Conservation (phyloP, 2,329 filamentous ascomycete genomes). For the Aspergillus ochraceoroseus region DNA sequence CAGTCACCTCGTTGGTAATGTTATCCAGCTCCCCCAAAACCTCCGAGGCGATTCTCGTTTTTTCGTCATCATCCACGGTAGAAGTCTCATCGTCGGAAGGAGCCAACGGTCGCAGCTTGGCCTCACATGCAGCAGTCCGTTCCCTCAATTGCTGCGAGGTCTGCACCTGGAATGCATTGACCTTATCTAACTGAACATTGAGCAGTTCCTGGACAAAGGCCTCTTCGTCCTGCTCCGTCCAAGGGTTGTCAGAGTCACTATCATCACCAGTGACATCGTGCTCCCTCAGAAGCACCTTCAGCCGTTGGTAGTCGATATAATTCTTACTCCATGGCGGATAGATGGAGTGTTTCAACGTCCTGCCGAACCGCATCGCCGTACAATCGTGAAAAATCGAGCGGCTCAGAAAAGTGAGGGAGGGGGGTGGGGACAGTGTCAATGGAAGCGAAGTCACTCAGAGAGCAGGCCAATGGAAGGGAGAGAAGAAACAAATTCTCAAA, state of each 20-base stretch:
- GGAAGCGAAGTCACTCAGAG: too few species aligned
- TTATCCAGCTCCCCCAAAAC: conserved; percentile 74
- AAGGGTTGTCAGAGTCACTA: conserved; percentile 55
- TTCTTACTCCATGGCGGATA: conserved; percentile 87
- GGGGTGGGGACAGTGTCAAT: too few species aligned
- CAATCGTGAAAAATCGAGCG: not conserved
- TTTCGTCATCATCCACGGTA: conserved; percentile 41
- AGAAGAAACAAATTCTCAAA: too few species aligned
- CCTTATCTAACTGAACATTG: conserved; percentile 92
- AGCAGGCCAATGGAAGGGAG: too few species aligned
- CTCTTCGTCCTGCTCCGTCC: conserved; percentile 93
- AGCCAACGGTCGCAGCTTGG: conserved; percentile 57
- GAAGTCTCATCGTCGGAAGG: conserved; percentile 35
- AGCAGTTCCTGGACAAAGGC: conserved; percentile 91
- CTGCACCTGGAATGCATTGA: conserved; percentile 79
- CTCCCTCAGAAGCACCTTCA: conserved; percentile 84
- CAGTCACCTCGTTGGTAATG: conserved; percentile 85
- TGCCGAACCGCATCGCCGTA: conserved; percentile 79
- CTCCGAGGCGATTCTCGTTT: conserved; percentile 56
- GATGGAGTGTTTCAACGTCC: conserved; percentile 71
- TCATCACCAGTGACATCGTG: conserved; percentile 51
- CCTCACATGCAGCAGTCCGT: conserved; percentile 65
- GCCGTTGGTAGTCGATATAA: conserved; percentile 93
- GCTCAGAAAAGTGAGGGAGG: conserved; percentile 8
- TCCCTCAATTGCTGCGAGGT: conserved; percentile 79